A percentile compares a stretch with the other conserved stretches of the same genome.
These are phyloP conservation scores for Cutaneotrichosporon mucoides DNA, from an alignment of 1,284 basidiomycete genomes.

Conservation along the genomic window DNA sequence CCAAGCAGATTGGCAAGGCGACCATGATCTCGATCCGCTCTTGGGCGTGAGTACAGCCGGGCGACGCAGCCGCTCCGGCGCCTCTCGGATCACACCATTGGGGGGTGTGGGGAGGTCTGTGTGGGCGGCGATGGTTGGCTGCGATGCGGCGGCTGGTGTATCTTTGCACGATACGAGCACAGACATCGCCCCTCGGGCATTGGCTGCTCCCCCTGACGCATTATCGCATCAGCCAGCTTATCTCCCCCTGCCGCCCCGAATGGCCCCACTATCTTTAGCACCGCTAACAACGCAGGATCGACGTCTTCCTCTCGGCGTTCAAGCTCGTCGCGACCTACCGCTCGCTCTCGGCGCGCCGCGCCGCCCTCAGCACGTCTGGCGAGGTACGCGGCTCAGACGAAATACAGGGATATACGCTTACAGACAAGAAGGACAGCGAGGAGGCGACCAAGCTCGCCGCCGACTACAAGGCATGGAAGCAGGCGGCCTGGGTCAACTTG, in stretches of 20 bases:
- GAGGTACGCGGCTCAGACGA: slow-evolving; percentile 14
- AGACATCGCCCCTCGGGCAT: not conserved
- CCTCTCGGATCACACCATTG: too few species aligned
- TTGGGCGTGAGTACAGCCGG: slow-evolving; percentile 42
- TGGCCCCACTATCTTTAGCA: too few species aligned
- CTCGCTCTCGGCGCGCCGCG: slow-evolving; percentile 22
- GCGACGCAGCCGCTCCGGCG: not conserved
- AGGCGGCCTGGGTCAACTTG: slow-evolving; percentile 32
- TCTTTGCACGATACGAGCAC: not conserved
- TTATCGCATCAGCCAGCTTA: too few species aligned
- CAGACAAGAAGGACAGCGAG: slow-evolving; percentile 14
- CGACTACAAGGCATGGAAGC: slow-evolving; percentile 36
- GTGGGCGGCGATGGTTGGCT: not conserved
- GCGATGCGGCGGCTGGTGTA: too few species aligned
- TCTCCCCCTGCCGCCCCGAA: too few species aligned
- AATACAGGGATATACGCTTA: slow-evolving; percentile 35
- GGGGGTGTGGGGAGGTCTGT: too few species aligned
- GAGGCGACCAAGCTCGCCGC: slow-evolving; percentile 20
- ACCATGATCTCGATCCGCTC: slow-evolving; percentile 22
- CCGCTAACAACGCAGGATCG: slow-evolving; percentile 23
- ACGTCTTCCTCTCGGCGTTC: slow-evolving; percentile 38
- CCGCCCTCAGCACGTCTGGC: slow-evolving; percentile 21
- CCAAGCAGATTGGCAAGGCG: slow-evolving; percentile 8
- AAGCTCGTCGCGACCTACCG: slow-evolving; percentile 28
- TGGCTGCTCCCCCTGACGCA: too few species aligned